A percentile compares a stretch with the other conserved stretches of the same genome.
Evolutionary conservation across 495 filamentous ascomycete species (phyloP).

Genomic region (Extremus antarcticus): DNA sequence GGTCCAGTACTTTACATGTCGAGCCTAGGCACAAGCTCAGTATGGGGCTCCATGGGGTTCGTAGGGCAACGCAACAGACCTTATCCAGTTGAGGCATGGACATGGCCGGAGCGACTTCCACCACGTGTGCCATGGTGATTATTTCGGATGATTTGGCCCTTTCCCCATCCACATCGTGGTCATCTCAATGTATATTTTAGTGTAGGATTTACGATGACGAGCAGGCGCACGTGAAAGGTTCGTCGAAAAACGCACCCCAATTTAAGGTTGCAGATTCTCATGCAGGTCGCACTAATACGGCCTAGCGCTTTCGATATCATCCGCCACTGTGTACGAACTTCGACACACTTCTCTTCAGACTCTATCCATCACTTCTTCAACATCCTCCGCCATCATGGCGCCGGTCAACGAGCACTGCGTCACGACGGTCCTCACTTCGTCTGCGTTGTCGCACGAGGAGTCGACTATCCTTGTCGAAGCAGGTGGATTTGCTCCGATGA

Average conservation of each 20-base stretch:
- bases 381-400: constrained; percentile 3
- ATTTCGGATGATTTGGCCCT: not conserved
- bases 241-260: too few species aligned
- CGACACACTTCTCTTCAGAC: not conserved
- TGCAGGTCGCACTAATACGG: not conserved
- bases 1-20: constrained; percentile 84
- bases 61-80: not conserved
- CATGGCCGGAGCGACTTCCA: not conserved
- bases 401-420: constrained; percentile 7
- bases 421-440: constrained; percentile 5
- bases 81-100: constrained; percentile 5
- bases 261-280: too few species aligned
- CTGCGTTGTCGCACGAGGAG: constrained; percentile 6
- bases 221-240: too few species aligned
- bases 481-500: constrained; percentile 10
- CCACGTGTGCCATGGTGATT: not conserved
- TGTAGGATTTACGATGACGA: too few species aligned
- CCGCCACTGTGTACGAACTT: not conserved
- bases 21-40: constrained; percentile 3
- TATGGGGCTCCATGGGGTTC: not conserved
- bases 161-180: not conserved
- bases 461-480: constrained; percentile 14
- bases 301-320: too few species aligned
- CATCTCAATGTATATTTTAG: too few species aligned
- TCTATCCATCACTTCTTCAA: not conserved